Conservation (phyloP, 257 asterid genomes). For the Solanum paucissectum region DNA sequence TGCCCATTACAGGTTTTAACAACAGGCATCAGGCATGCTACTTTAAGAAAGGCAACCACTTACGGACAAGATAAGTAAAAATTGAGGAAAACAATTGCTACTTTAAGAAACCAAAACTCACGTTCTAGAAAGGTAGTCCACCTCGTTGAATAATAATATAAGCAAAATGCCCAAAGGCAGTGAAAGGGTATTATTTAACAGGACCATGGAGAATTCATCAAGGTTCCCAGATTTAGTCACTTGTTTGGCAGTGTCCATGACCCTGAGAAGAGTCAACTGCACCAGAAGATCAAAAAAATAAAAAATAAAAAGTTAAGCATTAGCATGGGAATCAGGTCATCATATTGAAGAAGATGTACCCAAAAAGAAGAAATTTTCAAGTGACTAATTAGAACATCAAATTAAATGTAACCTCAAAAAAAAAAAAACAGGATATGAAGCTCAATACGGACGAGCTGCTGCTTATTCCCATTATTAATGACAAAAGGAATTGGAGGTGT, state of each 20-base stretch:
- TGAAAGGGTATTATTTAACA: conserved; percentile 84
- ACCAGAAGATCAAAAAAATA: not conserved
- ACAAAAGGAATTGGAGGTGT: not conserved
- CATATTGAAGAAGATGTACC: not conserved
- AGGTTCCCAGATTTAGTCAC: conserved; percentile 79
- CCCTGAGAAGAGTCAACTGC: conserved; percentile 84
- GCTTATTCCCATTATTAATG: not conserved
- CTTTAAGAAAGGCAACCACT: not conserved
- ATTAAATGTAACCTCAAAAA: not conserved
- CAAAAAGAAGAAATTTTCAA: not conserved
- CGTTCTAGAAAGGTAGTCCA: conserved; percentile 75
- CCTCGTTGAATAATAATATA: conserved; percentile 57
- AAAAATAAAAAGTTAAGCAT: not conserved
- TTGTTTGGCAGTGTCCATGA: conserved; percentile 91
- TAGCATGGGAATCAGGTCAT: not conserved
- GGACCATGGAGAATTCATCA: conserved; percentile 90
- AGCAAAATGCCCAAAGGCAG: conserved; percentile 71
- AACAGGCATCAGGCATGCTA: not conserved
- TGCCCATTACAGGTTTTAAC: not conserved
- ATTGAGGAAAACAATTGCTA: not conserved
- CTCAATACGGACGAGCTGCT: not conserved
- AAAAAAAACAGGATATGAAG: not conserved
- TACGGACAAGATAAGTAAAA: not conserved
- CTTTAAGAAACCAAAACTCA: conserved; percentile 27
- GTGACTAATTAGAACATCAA: not conserved